phyloP scores from a whole-genome alignment of 148 eudicot species.

The Vaccinium myrtillus region DNA sequence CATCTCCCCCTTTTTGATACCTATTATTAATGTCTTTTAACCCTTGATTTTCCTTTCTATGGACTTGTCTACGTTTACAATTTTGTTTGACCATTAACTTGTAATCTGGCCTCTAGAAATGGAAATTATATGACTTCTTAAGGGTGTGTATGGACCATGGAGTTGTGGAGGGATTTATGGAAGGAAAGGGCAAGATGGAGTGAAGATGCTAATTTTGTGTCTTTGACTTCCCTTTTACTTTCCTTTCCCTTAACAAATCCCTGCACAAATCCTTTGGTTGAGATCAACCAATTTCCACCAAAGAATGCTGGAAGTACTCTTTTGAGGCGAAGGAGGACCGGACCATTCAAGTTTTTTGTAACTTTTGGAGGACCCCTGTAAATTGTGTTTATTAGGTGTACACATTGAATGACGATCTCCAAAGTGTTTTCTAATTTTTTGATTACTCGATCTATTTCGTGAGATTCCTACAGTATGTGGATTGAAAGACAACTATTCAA shows the following conservation, averaged over 20 bases:
- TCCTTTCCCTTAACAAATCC: background rate
- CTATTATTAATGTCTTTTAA: background rate
- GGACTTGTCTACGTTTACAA: background rate
- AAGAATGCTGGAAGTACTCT: background rate
- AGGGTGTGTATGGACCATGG: constrained; percentile 31
- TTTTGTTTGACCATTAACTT: background rate
- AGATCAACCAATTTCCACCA: background rate
- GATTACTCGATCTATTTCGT: background rate
- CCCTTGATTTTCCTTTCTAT: background rate
- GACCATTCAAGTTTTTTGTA: background rate
- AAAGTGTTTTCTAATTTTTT: background rate
- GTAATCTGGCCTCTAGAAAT: background rate
- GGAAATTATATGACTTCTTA: background rate
- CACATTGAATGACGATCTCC: background rate
- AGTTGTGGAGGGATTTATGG: background rate
- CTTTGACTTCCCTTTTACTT: background rate
- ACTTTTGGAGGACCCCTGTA: background rate
- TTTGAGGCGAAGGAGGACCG: background rate
- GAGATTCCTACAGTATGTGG: background rate
- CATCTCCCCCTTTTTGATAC: background rate
- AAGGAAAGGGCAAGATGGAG: background rate
- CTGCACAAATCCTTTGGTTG: background rate
- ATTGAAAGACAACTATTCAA: background rate
- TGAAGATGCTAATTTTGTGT: background rate
- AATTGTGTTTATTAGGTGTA: background rate